These are phyloP conservation scores for Apiotrichum domesticum DNA, from an alignment of 1,284 basidiomycete species.

Conservation along the genomic window DNA sequence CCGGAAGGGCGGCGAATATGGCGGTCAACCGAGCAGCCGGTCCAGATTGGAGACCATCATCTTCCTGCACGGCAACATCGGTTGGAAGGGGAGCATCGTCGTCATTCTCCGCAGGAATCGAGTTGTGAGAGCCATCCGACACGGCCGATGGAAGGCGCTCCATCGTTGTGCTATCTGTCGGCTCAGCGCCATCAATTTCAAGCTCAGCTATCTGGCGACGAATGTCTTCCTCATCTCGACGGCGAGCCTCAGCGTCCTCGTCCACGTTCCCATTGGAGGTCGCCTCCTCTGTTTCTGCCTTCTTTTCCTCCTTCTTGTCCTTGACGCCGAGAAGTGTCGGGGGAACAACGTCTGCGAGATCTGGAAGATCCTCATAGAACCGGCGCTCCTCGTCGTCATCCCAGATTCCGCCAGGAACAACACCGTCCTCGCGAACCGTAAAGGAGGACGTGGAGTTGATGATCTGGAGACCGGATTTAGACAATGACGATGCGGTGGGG, in stretches of 20 bases:
- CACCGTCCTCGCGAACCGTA: conserved; percentile 55
- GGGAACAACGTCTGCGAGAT: conserved; percentile 86
- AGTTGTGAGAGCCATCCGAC: conserved; percentile 8
- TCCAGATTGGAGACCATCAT: conserved; percentile 56
- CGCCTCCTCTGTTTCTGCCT: conserved; percentile 19
- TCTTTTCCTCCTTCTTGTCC: conserved; percentile 47
- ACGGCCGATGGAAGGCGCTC: conserved; percentile 12
- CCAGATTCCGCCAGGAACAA: conserved; percentile 75
- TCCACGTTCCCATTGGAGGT: conserved; percentile 8
- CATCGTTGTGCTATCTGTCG: conserved; percentile 2
- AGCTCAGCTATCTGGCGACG: conserved; percentile 45
- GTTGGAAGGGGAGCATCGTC: conserved; percentile 30
- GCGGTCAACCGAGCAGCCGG: conserved; percentile 88
- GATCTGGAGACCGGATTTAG: conserved; percentile 48
- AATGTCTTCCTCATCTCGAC: conserved; percentile 51
- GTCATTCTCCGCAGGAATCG: conserved; percentile 30
- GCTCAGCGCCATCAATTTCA: conserved; percentile 11
- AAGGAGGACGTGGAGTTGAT: conserved; percentile 49
- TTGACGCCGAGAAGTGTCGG: conserved; percentile 78
- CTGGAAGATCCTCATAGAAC: conserved; percentile 91
- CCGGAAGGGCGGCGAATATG: conserved; percentile 84
- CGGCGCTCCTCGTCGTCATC: conserved; percentile 93
- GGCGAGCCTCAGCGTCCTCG: conserved; percentile 30
- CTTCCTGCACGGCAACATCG: conserved; percentile 25
- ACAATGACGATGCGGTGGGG: conserved; percentile 59